phyloP scores from a whole-genome alignment of 2,329 filamentous ascomycete species.

The Venturiaceae sp. region DNA sequence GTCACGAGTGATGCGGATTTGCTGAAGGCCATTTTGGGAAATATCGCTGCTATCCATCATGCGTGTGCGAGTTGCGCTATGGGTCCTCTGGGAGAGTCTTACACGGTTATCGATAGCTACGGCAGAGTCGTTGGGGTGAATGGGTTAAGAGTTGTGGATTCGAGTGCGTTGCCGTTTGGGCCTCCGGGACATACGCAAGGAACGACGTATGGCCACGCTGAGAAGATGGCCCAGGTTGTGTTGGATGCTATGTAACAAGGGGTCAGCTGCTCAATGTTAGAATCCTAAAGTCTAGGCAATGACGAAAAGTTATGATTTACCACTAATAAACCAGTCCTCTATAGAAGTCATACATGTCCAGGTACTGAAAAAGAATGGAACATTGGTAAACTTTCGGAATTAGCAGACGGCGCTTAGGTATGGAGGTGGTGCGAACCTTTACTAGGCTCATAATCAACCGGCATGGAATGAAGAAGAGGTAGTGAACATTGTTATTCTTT shows the following conservation, averaged over 20 bases:
- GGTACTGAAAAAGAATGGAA: too few species aligned
- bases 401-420: too few species aligned
- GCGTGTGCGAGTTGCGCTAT: constrained; percentile 48
- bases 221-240: constrained; percentile 1
- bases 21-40: constrained; percentile 19
- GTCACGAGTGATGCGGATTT: constrained; percentile 35
- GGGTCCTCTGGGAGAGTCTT: constrained; percentile 36
- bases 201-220: constrained; percentile 1
- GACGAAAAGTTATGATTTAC: too few species aligned
- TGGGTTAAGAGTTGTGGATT: constrained; percentile 37
- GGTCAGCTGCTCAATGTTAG: too few species aligned
- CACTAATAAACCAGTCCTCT: too few species aligned
- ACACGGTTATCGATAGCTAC: constrained; percentile 43
- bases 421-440: too few species aligned
- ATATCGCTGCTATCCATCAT: constrained; percentile 37
- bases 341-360: too few species aligned
- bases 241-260: not conserved
- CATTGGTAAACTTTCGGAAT: too few species aligned
- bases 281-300: too few species aligned
- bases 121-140: constrained; percentile 43
- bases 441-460: too few species aligned
- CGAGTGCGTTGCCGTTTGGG: not conserved
- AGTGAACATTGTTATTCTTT: too few species aligned
- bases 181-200: constrained; percentile 1
- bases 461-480: too few species aligned